A percentile compares a stretch with the other conserved stretches of the same genome.
Evolutionary conservation across 2,329 filamentous ascomycete species (phyloP).

Genomic region (Colletotrichum horii): DNA sequence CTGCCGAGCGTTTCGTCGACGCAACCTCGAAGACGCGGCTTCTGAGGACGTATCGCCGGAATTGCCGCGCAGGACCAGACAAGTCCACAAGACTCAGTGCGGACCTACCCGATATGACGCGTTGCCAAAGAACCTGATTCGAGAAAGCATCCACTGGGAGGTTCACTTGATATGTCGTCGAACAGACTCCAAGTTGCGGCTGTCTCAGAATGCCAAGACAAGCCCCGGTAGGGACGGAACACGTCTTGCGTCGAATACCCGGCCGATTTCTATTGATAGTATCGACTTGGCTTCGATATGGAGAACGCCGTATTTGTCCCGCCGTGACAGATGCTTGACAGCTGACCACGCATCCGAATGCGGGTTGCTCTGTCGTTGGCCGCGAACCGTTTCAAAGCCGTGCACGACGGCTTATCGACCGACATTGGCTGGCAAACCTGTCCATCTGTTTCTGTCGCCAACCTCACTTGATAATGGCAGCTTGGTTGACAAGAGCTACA

Average conservation of each 20-base stretch:
- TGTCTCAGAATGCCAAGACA: conserved; percentile 20
- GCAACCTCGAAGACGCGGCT: not conserved
- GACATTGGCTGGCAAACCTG: not conserved
- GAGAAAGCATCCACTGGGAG: not conserved
- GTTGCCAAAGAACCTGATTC: not conserved
- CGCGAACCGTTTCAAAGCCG: not conserved
- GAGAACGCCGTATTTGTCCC: not conserved
- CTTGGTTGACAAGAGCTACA: not conserved
- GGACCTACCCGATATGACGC: not conserved
- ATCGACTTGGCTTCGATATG: not conserved
- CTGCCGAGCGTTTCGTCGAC: not conserved
- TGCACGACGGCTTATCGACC: not conserved
- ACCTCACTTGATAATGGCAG: not conserved
- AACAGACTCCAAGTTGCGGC: not conserved
- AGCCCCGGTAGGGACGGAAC: conserved; percentile 29
- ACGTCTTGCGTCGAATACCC: conserved; percentile 37
- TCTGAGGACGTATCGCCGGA: not conserved
- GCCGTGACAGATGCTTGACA: not conserved
- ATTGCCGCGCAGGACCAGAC: not conserved
- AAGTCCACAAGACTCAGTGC: not conserved
- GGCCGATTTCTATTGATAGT: conserved; percentile 20
- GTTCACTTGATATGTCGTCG: conserved; percentile 1
- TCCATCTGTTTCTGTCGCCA: not conserved
- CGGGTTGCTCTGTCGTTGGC: not conserved
- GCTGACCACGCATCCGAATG: not conserved